Percentiles rank a stretch among this genome's conserved stretches.
phyloP scores from a whole-genome alignment of 23 red algal genomes.

The Porphyridium purpureum region DNA sequence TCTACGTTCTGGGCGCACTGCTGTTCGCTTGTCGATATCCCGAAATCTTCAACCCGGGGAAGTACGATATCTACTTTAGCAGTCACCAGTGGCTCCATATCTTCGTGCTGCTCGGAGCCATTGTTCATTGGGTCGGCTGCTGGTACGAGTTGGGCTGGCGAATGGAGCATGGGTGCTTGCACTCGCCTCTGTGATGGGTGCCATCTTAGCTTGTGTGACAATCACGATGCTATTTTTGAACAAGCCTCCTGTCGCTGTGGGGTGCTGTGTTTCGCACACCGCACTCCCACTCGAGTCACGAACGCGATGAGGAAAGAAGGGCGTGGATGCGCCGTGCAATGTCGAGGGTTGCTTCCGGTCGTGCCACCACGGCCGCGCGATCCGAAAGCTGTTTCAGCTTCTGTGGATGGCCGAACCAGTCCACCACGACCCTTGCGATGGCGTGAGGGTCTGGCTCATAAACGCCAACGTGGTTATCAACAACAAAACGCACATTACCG shows the following conservation, averaged over 20 bases:
- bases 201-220: too few relatives aligned
- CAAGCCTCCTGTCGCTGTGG: too few relatives aligned
- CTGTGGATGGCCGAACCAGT: conserved; percentile 19
- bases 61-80: conserved; percentile 8
- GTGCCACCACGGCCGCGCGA: conserved; percentile 4
- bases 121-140: conserved; percentile 15
- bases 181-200: too few relatives aligned
- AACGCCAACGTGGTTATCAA: conserved; percentile 30
- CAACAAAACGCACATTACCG: conserved; percentile 49
- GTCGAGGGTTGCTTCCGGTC: conserved; percentile 16
- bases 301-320: too few relatives aligned
- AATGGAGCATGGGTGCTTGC: too few relatives aligned
- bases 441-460: conserved; percentile 11
- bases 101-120: conserved; percentile 8
- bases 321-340: conserved; percentile 31
- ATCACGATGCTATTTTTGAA: too few relatives aligned
- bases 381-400: conserved; percentile 15
- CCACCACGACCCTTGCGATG: conserved; percentile 23
- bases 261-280: too few relatives aligned
- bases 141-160: too few relatives aligned
- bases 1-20: conserved; percentile 10
- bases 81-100: conserved; percentile 11
- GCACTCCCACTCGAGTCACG: too few relatives aligned
- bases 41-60: conserved; percentile 3
- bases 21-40: conserved; percentile 7